Evolutionary conservation across 2,329 filamentous ascomycete genomes (phyloP), one percentile per base, ranked within the genome.

Genomic region (Trichophyton simii): DNA sequence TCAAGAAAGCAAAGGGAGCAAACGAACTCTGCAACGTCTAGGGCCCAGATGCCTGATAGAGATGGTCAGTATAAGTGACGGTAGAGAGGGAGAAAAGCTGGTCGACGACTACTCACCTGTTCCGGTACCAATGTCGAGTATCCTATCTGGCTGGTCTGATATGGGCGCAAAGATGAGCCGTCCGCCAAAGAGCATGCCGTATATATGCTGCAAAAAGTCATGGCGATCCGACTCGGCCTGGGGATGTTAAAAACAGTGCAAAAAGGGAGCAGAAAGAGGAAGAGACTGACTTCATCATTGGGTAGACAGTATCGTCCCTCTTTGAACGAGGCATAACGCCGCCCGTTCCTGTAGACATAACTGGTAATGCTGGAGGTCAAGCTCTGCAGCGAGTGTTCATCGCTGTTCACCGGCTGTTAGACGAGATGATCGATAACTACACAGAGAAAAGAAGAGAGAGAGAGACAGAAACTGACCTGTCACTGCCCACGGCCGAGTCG

Each of bases 81-180:
- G 55, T 13, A 38, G 25, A 22, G 36, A 58, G 18, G 18, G 42
- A 15, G n/a, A 28, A 54, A 22, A 58, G 11, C 31, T 6, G 28
- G 20, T 13, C 5, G 25, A 28, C 28, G 7, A 50, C 52, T n/a
- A 50, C 52, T n/a, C 34, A 61, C 64, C 65, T 34, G 64, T 65
- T n/a, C 64, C 64, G 2, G 65, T 66, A 41, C 65, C 65, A 9
- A 66, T 13, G 54, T 66, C 65, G 28, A 66, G 61, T 9, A 66
- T 62, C 3, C 57, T 31, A 3, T 58, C 41, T 20, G 71, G 55
- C 38, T 60, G 55, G 20, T 63, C 60, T 7, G 62, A 58, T 34
- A 72, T 67, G 13, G 70, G 70, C 13, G 70, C 69, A 9, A 67
- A 63, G 25, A 65, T 61, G 20, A 68, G 61, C n/a, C 58, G 50